These are phyloP conservation scores for Starmera caribaea DNA, from an alignment of 805 yeast species.

Conservation along the genomic window DNA sequence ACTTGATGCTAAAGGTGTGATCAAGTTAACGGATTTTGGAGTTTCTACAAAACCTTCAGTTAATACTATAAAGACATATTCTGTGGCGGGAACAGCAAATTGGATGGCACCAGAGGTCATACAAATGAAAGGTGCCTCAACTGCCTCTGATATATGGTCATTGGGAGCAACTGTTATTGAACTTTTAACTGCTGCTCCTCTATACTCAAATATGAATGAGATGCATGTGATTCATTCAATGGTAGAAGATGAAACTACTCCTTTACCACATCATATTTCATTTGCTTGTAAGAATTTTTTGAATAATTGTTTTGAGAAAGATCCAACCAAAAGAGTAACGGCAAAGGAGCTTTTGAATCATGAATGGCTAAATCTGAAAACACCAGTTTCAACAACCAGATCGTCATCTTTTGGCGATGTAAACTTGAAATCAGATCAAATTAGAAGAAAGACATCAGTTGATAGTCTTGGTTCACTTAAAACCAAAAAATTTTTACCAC, in stretches of 20 bases:
- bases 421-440: too few species aligned
- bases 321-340: slow-evolving; percentile 46
- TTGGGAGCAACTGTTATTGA: slow-evolving; percentile 93
- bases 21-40: slow-evolving; percentile 69
- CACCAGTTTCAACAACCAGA: slow-evolving; percentile 1
- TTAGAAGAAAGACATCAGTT: too few species aligned
- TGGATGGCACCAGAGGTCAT: slow-evolving; percentile 99
- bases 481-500: not conserved
- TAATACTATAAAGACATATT: slow-evolving; percentile 38
- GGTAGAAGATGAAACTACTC: slow-evolving; percentile 65
- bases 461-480: not conserved
- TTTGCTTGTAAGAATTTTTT: slow-evolving; percentile 44
- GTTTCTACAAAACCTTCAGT: slow-evolving; percentile 63
- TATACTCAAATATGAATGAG: slow-evolving; percentile 66
- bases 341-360: slow-evolving; percentile 50
- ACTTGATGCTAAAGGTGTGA: slow-evolving; percentile 54
- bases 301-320: slow-evolving; percentile 60
- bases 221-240: slow-evolving; percentile 80
- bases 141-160: slow-evolving; percentile 89
- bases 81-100: slow-evolving; percentile 80
- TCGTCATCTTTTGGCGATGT: too few species aligned
- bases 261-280: slow-evolving; percentile 46
- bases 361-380: slow-evolving; percentile 39
- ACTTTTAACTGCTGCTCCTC: slow-evolving; percentile 77
- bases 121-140: slow-evolving; percentile 71